Conservation (phyloP, 106 monocot species). For the Ottelia alismoides region DNA sequence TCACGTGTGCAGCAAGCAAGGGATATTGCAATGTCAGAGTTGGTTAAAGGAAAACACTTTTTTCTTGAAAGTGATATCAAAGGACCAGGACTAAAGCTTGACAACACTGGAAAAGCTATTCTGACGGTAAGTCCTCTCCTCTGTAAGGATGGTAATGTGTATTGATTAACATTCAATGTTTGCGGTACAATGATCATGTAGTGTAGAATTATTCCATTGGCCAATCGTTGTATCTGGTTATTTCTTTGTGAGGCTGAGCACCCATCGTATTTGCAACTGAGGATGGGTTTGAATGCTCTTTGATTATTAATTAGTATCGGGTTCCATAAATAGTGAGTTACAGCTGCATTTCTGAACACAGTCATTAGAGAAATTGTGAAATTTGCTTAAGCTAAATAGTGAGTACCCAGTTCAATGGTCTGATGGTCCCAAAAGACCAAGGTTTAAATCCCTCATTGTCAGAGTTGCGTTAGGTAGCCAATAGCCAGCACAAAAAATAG, state of each 20-base stretch:
- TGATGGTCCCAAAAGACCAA: too few species aligned
- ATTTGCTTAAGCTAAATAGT: too few species aligned
- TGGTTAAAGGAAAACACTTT: conserved; percentile 75
- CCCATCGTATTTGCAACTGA: background rate
- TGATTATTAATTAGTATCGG: too few species aligned
- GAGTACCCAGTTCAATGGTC: too few species aligned
- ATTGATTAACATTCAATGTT: background rate
- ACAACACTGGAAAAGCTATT: conserved; percentile 88
- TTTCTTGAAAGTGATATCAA: conserved; percentile 89
- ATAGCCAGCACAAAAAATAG: too few species aligned
- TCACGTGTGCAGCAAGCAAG: conserved; percentile 61
- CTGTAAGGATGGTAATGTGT: background rate
- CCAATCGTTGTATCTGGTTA: background rate
- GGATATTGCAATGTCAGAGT: conserved; percentile 52
- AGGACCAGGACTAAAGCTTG: conserved; percentile 90
- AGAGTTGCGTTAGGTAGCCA: too few species aligned
- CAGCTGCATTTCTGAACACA: too few species aligned
- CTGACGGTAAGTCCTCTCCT: conserved; percentile 46
- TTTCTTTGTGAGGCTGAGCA: background rate
- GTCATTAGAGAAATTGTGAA: too few species aligned
- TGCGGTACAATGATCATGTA: background rate
- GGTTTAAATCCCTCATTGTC: too few species aligned
- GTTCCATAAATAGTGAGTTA: too few species aligned
- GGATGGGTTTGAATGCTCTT: background rate
- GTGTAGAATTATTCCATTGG: too few species aligned